These are phyloP conservation scores for Cyberlindnera subsufficiens DNA, from an alignment of 805 yeast species.

Conservation along the genomic window DNA sequence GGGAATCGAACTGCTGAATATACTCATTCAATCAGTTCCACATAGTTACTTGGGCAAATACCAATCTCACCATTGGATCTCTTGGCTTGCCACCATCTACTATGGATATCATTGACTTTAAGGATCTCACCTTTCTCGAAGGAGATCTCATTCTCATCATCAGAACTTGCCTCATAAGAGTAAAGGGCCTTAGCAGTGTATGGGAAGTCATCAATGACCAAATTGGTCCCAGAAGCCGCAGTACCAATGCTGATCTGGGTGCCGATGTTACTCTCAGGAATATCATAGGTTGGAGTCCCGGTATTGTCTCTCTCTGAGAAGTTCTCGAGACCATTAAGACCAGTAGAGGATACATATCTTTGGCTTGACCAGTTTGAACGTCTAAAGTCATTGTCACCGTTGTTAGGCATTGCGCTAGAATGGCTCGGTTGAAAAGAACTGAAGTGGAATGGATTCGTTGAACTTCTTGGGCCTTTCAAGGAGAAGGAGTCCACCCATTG, in stretches of 20 bases:
- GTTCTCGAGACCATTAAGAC: slow-evolving; percentile 58
- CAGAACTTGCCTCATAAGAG: slow-evolving; percentile 83
- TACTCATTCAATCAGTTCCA: slow-evolving; percentile 52
- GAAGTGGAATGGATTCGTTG: slow-evolving; percentile 21
- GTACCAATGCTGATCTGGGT: slow-evolving; percentile 18
- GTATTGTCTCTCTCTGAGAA: slow-evolving; percentile 23
- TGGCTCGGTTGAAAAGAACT: slow-evolving; percentile 1
- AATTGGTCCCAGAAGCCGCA: slow-evolving; percentile 13
- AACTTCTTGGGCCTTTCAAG: slow-evolving; percentile 39
- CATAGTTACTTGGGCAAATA: slow-evolving; percentile 93
- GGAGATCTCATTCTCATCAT: slow-evolving; percentile 87
- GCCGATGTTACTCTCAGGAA: slow-evolving; percentile 10
- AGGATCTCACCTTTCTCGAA: slow-evolving; percentile 88
- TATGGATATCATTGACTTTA: slow-evolving; percentile 87
- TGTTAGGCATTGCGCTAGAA: slow-evolving; percentile 4
- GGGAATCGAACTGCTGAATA: background rate
- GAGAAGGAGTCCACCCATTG: slow-evolving; percentile 82
- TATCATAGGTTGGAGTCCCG: slow-evolving; percentile 16
- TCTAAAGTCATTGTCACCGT: slow-evolving; percentile 9
- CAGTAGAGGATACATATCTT: slow-evolving; percentile 42
- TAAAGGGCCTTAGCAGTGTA: slow-evolving; percentile 84
- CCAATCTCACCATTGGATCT: slow-evolving; percentile 89
- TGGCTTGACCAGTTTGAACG: slow-evolving; percentile 20
- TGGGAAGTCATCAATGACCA: slow-evolving; percentile 51
- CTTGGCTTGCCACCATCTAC: slow-evolving; percentile 98